phyloP scores from a whole-genome alignment of 225 moss, liverwort and hornwort species.

The Pseudoscleropodium purum region DNA sequence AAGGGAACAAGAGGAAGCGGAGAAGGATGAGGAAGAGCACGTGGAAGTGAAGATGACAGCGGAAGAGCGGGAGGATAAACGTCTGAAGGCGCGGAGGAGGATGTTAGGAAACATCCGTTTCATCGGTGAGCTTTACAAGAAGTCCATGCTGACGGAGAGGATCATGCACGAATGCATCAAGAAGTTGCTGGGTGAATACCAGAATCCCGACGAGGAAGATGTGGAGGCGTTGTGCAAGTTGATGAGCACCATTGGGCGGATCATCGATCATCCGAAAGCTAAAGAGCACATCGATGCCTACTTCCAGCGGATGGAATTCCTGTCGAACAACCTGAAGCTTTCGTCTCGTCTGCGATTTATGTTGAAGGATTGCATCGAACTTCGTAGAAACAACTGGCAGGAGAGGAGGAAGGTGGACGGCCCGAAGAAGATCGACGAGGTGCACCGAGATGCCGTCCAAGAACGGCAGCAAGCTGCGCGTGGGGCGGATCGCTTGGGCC shows the following conservation, averaged over 20 bases:
- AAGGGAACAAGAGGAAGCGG: slow-evolving; percentile 88
- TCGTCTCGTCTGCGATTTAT: slow-evolving; percentile 82
- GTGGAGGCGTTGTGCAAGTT: slow-evolving; percentile 98
- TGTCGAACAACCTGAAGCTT: slow-evolving; percentile 76
- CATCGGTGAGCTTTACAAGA: slow-evolving; percentile 96
- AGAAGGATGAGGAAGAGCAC: slow-evolving; percentile 86
- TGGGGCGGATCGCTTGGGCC: slow-evolving; percentile 53
- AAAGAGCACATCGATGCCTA: slow-evolving; percentile 92
- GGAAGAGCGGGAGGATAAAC: slow-evolving; percentile 76
- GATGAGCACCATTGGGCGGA: slow-evolving; percentile 93
- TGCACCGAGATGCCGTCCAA: slow-evolving; percentile 90
- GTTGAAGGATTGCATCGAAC: slow-evolving; percentile 91
- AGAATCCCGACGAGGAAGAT: slow-evolving; percentile 94
- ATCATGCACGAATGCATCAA: slow-evolving; percentile 99
- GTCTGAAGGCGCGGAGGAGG: slow-evolving; percentile 74
- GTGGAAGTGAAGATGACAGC: slow-evolving; percentile 74
- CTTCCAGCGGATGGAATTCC: slow-evolving; percentile 69
- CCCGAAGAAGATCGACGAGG: slow-evolving; percentile 95
- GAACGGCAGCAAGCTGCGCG: slow-evolving; percentile 83
- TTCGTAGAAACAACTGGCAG: slow-evolving; percentile 79
- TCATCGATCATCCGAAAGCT: slow-evolving; percentile 82
- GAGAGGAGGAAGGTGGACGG: slow-evolving; percentile 98
- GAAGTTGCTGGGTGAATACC: slow-evolving; percentile 78
- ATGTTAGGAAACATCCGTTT: slow-evolving; percentile 97
- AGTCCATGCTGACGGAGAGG: slow-evolving; percentile 89